These are phyloP conservation scores for Pilatotrama ljubarskyi DNA, from an alignment of 768 basidiomycete genomes.

Conservation along the genomic window DNA sequence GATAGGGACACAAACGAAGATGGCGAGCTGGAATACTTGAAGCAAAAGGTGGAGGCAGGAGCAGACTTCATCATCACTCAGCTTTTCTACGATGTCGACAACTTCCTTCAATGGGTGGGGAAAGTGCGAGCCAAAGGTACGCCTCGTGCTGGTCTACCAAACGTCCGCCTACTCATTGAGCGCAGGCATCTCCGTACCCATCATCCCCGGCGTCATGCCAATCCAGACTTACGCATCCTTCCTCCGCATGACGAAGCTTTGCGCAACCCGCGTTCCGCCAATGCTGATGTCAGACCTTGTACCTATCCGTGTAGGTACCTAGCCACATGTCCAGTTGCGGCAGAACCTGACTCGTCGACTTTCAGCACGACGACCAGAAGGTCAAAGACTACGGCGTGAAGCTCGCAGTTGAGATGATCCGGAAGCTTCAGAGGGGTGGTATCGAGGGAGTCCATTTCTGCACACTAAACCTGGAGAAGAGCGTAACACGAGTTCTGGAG, in stretches of 20 bases:
- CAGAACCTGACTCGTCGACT: not conserved
- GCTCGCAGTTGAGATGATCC: slow-evolving; percentile 81
- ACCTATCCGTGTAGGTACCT: slow-evolving; percentile 64
- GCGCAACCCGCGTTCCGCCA: slow-evolving; percentile 74
- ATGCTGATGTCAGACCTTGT: slow-evolving; percentile 66
- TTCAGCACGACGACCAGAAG: slow-evolving; percentile 88
- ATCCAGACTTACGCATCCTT: slow-evolving; percentile 97
- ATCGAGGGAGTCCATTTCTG: slow-evolving; percentile 88
- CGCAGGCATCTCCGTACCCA: slow-evolving; percentile 83
- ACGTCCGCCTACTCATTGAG: not conserved
- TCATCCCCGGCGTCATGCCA: slow-evolving; percentile 97
- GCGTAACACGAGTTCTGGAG: slow-evolving; percentile 84
- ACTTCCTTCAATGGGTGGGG: slow-evolving; percentile 77
- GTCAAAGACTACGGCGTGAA: slow-evolving; percentile 95
- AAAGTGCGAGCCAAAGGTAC: slow-evolving; percentile 72
- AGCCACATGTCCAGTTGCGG: no score
- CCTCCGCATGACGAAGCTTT: slow-evolving; percentile 85
- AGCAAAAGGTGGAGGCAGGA: slow-evolving; percentile 89
- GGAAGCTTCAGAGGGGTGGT: slow-evolving; percentile 51
- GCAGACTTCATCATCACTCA: slow-evolving; percentile 97
- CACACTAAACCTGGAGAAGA: slow-evolving; percentile 96
- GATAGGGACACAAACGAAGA: slow-evolving; percentile 61
- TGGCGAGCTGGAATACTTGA: slow-evolving; percentile 66
- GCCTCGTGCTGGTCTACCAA: not conserved
- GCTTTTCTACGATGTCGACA: slow-evolving; percentile 93